A percentile compares a stretch with the other conserved stretches of the same genome.
These are phyloP conservation scores for Spergularia bocconei DNA, from an alignment of 148 eudicot species.

Conservation along the genomic window DNA sequence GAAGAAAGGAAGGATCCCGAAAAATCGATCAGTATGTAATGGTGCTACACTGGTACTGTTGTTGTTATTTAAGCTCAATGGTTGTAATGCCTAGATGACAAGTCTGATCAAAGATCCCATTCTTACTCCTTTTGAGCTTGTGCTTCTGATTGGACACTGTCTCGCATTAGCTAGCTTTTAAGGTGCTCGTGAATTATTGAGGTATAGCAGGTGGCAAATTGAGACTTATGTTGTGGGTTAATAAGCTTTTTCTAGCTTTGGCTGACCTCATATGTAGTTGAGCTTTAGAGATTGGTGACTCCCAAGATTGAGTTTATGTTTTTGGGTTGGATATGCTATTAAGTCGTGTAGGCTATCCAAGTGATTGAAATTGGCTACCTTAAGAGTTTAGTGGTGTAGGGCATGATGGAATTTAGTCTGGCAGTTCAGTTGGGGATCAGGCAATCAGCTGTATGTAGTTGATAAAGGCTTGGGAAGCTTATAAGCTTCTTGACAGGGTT, in stretches of 20 bases:
- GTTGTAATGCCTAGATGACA: constrained; percentile 23
- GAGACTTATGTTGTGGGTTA: neutral
- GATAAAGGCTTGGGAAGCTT: neutral
- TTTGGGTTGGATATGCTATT: neutral
- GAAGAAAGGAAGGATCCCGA: too few species aligned
- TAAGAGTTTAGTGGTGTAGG: neutral
- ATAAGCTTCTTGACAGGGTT: neutral
- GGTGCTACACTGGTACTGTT: too few species aligned
- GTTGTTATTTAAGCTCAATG: neutral
- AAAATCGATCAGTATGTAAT: too few species aligned
- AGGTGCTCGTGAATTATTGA: neutral
- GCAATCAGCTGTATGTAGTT: neutral
- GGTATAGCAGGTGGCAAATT: neutral
- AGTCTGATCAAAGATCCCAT: neutral
- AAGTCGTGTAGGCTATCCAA: constrained; percentile 6
- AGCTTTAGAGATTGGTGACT: neutral
- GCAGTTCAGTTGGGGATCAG: neutral
- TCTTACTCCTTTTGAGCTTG: constrained; percentile 1
- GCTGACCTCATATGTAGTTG: neutral
- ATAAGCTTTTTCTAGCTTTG: neutral
- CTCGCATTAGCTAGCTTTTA: neutral
- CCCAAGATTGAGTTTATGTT: neutral
- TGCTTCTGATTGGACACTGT: constrained; percentile 2
- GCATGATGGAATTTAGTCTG: neutral
- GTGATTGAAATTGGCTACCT: constrained; percentile 3